Base-by-base conservation (phyloP, 192 early-diverging fungal species). In the Podila epigama region DNA sequence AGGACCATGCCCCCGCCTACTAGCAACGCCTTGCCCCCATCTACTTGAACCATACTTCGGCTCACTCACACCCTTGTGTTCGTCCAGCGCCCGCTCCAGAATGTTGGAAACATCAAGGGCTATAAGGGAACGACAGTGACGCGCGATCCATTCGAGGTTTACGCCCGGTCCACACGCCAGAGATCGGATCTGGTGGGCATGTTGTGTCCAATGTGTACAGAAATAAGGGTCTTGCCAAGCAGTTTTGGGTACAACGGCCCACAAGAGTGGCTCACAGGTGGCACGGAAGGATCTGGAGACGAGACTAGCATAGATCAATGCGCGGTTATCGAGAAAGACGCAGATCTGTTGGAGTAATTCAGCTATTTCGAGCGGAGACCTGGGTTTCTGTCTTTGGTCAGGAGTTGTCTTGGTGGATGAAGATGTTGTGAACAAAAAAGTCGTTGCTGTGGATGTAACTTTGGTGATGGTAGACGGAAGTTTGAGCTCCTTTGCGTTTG, bases 321-420 rank as follows among this genome's bases (percentile, higher is more conserved):
- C 55, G 9, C 33, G 39, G 42, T 36, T 48, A 16, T 77, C 64
- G 11, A 77, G 66, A 33, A 68, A 77, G 3, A 13, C 16, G 35
- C 72, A 77, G 3, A 77, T 58, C 22, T 68, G 58, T 20, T 58
- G 72, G 1, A 68, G 60, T 7, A 77, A 32, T 37, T 77, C 72
- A 20, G 66, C 53, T 11, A 77, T 67, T 1, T 20, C 25, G 1
- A 68, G 44, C 1, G 66, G 58, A 20, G 55, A 63, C n/a, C n/a
- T n/a, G 53, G 53, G 15, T 48, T 48, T 48, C n/a, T 5, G 0
- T 2, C 20, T 8, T 5, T 18, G n/a, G 6, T 22, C 18, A 44
- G 41, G 41, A 44, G 8, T 15, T n/a, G 16, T 15, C 41, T n/a
- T n/a, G 16, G 41, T 15, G 16, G 2, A 44, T 15, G 5, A 42